Evolutionary conservation across 2,329 filamentous ascomycete genomes (phyloP).

Genomic region (Trichoderma simmonsii): DNA sequence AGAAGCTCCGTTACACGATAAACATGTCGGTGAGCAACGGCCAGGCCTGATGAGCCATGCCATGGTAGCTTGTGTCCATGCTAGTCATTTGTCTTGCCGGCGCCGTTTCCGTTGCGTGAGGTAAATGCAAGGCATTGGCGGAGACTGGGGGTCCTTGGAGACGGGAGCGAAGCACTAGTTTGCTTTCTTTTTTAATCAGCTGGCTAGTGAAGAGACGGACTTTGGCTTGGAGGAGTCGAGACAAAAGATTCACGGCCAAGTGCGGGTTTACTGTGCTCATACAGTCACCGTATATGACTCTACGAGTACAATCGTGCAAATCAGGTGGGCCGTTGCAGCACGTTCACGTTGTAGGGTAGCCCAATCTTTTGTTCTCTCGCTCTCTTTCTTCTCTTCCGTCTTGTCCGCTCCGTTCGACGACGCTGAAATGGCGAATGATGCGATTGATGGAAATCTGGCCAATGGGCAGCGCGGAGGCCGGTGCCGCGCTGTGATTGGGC

Average conservation of each 20-base stretch:
- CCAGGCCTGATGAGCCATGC: neutral
- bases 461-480: slow-evolving; percentile 25
- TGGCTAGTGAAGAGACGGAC: slow-evolving; percentile 2
- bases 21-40: slow-evolving; percentile 13
- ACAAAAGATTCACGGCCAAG: neutral
- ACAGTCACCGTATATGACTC: neutral
- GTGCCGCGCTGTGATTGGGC: slow-evolving; percentile 27
- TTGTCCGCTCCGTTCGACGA: slow-evolving; percentile 10
- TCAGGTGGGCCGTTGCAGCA: neutral
- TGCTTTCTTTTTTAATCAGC: neutral
- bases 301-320: neutral
- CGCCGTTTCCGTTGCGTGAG: slow-evolving; percentile 16
- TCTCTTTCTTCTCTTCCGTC: neutral
- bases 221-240: neutral
- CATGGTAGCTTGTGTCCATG: neutral
- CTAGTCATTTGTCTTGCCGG: slow-evolving; percentile 14
- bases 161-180: slow-evolving; percentile 21
- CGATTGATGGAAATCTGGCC: slow-evolving; percentile 30
- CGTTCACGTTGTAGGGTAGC: neutral
- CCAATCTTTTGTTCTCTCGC: neutral
- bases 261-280: neutral
- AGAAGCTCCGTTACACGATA: neutral
- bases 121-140: slow-evolving; percentile 22
- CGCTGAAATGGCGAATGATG: slow-evolving; percentile 28
- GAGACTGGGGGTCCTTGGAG: slow-evolving; percentile 19